These are phyloP conservation scores for Fusarium sp. DNA, from an alignment of 2,329 filamentous ascomycete species.

Conservation along the genomic window DNA sequence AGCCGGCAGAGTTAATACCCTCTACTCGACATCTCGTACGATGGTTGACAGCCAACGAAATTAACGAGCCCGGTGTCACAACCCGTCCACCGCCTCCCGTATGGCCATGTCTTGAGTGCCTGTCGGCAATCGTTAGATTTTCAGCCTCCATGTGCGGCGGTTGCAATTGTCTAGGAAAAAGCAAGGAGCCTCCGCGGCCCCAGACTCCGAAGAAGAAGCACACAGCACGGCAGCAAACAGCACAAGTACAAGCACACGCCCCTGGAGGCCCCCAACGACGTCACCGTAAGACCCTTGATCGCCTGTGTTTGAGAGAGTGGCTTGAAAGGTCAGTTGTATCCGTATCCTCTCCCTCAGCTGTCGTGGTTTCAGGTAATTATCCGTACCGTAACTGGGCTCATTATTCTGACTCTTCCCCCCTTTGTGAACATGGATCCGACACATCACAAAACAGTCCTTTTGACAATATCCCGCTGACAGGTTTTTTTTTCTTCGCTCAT, in stretches of 20 bases:
- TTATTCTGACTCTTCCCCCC: not conserved
- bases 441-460: slow-evolving; percentile 16
- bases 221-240: not conserved
- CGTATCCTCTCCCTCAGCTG: not conserved
- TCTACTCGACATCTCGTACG: slow-evolving; percentile 1
- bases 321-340: not conserved
- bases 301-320: not conserved
- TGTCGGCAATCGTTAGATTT: not conserved
- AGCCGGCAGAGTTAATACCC: not conserved
- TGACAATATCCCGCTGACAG: not conserved
- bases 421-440: slow-evolving; percentile 14
- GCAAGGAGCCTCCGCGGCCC: not conserved
- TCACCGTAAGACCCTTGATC: not conserved
- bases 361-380: slow-evolving; percentile 26
- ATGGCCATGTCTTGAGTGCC: not conserved
- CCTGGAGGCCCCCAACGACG: not conserved
- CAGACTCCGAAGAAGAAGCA: not conserved
- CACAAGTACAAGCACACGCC: not conserved
- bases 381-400: slow-evolving; percentile 1
- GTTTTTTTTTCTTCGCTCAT: slow-evolving; percentile 1
- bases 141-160: slow-evolving; percentile 5
- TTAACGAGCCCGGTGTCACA: slow-evolving; percentile 1
- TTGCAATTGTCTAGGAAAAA: not conserved
- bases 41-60: slow-evolving; percentile 28
- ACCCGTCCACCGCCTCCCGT: not conserved